Base-by-base conservation (phyloP, 192 early-diverging fungal genomes). In the Gamsiella multidivaricata region DNA sequence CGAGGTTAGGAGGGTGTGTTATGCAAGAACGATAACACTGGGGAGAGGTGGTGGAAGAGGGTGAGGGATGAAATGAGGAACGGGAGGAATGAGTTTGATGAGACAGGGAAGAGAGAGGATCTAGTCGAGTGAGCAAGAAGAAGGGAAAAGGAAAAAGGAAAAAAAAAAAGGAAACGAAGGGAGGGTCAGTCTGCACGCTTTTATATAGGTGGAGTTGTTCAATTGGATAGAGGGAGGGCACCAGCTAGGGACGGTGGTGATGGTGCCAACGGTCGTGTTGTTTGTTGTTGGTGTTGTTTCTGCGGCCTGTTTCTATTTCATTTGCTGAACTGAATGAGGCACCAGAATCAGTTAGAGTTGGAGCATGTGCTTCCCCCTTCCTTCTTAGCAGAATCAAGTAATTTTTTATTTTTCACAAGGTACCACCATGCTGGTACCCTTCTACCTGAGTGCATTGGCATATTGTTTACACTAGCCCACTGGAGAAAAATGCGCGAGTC, bases 71-170 rank as follows among this genome's bases (percentile, higher is more conserved):
- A 31, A 36, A 26, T 5, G 26, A 0, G 31, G 26, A 17, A 22
- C 12, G 59, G 47, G 42, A 47, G 23, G 32, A n/a, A n/a, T n/a
- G n/a, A n/a, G n/a, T n/a, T n/a, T 39, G 6, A 56, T 32, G 43
- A 31, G 56, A 47, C 39, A 34, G n/a, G 51, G 56, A 41, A 17
- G 39, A 32, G 50, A 59, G 46, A 56, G 49, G 56, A 66, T 65
- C 54, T 34, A 50, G 49, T 70, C 69, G 59, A 73, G 37, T 26
- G 54, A 61, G 20, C 20, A 23, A 39, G 66, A 61, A 42, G 47
- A 37, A 47, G 63, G 43, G 29, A 54, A 22, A 62, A 51, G 14
- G 28, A 70, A 29, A 46, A 52, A 61, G 29, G 51, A 47, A 58
- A 46, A 29, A 54, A n/a, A 59, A 33, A 45, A 34, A 36, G 7